Evolutionary conservation across 768 basidiomycete genomes (phyloP).

Genomic region (Mycena haematopus): DNA sequence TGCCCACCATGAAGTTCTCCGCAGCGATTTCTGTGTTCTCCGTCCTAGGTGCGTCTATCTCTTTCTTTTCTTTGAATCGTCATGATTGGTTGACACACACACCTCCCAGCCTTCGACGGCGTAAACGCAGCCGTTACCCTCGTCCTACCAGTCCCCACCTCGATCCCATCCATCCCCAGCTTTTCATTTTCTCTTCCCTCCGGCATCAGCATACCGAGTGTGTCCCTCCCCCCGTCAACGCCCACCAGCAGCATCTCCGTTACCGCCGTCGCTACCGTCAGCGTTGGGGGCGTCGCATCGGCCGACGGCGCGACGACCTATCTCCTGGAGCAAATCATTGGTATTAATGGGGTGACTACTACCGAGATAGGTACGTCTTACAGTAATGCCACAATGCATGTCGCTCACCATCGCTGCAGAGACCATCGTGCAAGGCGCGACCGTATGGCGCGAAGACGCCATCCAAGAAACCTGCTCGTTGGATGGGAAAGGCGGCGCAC

Average conservation of each 20-base stretch:
- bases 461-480: slow-evolving; percentile 22
- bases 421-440: slow-evolving; percentile 18
- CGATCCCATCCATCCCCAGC: neutral
- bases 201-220: slow-evolving; percentile 11
- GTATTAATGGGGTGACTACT: slow-evolving; percentile 11
- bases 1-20: slow-evolving; percentile 13
- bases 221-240: neutral
- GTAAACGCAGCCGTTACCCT: slow-evolving; percentile 13
- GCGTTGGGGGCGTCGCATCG: slow-evolving; percentile 16
- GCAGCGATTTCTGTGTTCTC: slow-evolving; percentile 12
- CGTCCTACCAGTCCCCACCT: slow-evolving; percentile 13
- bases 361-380: slow-evolving; percentile 4
- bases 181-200: slow-evolving; percentile 1
- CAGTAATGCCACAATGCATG: neutral
- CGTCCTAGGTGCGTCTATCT: slow-evolving; percentile 1
- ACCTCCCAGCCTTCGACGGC: slow-evolving; percentile 1
- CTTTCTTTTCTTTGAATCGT: slow-evolving; percentile 2
- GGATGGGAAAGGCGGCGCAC: slow-evolving; percentile 19
- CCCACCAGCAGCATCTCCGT: slow-evolving; percentile 8
- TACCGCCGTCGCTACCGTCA: slow-evolving; percentile 11
- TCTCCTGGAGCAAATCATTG: slow-evolving; percentile 4
- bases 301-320: slow-evolving; percentile 21
- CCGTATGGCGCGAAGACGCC: slow-evolving; percentile 15
- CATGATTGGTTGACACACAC: neutral
- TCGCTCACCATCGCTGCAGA: slow-evolving; percentile 5